Percentiles rank a stretch among this genome's conserved stretches.
phyloP scores from a whole-genome alignment of 352 stramenopile genomes.

The Pythium insidiosum region DNA sequence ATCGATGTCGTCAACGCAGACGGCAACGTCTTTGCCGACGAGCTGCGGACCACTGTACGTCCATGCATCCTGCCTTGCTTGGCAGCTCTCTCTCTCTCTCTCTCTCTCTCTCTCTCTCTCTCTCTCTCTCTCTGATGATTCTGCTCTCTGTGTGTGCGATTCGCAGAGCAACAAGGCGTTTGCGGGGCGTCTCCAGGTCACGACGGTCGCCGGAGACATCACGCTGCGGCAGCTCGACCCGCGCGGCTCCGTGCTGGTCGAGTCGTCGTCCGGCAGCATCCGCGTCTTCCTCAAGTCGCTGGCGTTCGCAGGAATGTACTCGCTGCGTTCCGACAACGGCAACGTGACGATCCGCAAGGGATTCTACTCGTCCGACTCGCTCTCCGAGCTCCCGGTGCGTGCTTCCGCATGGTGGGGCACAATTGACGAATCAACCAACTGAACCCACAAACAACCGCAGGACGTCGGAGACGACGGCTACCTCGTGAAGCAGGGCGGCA shows the following conservation, averaged over 20 bases:
- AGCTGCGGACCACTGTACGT: conserved; percentile 27
- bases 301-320: conserved; percentile 59
- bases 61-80: too few species aligned
- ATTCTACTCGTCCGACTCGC: conserved; percentile 41
- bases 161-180: conserved; percentile 52
- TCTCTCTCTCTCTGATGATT: too few species aligned
- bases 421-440: too few species aligned
- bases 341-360: conserved; percentile 46
- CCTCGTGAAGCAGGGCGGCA: conserved; percentile 46
- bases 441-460: too few species aligned
- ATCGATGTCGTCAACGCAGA: conserved; percentile 33
- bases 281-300: conserved; percentile 20
- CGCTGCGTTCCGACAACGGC: conserved; percentile 51
- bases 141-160: too few species aligned
- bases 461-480: too few species aligned
- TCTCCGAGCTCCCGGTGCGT: conserved; percentile 27
- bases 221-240: conserved; percentile 35
- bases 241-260: conserved; percentile 49
- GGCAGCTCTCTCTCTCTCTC: too few species aligned
- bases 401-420: too few species aligned
- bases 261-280: conserved; percentile 59
- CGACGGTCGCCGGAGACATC: conserved; percentile 47
- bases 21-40: conserved; percentile 31
- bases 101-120: too few species aligned
- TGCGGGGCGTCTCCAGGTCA: conserved; percentile 56